These are phyloP conservation scores for Cordyceps militaris DNA, from an alignment of 2,329 filamentous ascomycete genomes.

Conservation along the genomic window DNA sequence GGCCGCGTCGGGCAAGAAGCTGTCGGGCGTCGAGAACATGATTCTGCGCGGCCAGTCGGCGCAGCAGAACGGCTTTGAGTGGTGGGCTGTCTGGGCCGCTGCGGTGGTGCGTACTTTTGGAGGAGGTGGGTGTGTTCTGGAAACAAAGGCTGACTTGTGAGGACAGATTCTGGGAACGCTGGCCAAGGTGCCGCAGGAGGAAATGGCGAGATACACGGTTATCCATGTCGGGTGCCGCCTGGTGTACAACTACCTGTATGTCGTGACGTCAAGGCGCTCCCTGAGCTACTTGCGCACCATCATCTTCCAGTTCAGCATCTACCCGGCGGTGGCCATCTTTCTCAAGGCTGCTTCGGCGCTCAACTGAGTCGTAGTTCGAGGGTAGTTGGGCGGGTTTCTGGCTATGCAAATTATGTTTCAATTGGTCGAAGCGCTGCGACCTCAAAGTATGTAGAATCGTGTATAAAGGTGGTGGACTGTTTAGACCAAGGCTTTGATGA, in stretches of 20 bases:
- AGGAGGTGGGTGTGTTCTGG: background rate
- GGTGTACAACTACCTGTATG: constrained; percentile 11
- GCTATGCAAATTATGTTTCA: background rate
- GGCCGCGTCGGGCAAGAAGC: constrained; percentile 12
- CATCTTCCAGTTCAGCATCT: constrained; percentile 13
- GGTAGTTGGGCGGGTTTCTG: background rate
- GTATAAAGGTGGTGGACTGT: no score
- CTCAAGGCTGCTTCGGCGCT: constrained; percentile 9
- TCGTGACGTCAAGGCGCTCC: constrained; percentile 7
- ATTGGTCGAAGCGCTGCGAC: no score
- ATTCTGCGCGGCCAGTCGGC: constrained; percentile 14
- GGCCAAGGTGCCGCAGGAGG: constrained; percentile 12
- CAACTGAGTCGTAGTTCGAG: background rate
- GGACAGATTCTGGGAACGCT: constrained; percentile 8
- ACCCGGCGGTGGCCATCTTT: constrained; percentile 13
- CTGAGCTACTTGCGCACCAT: constrained; percentile 12
- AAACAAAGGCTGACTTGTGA: background rate
- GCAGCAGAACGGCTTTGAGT: constrained; percentile 14
- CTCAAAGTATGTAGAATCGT: no score
- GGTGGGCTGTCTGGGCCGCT: constrained; percentile 13
- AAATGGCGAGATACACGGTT: constrained; percentile 10
- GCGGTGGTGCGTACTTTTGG: constrained; percentile 5
- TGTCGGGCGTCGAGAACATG: constrained; percentile 8
- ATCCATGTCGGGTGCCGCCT: constrained; percentile 12
- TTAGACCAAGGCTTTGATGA: no score